phyloP scores from a whole-genome alignment of 192 early-diverging fungal genomes.

The Entrophospora sp. region DNA sequence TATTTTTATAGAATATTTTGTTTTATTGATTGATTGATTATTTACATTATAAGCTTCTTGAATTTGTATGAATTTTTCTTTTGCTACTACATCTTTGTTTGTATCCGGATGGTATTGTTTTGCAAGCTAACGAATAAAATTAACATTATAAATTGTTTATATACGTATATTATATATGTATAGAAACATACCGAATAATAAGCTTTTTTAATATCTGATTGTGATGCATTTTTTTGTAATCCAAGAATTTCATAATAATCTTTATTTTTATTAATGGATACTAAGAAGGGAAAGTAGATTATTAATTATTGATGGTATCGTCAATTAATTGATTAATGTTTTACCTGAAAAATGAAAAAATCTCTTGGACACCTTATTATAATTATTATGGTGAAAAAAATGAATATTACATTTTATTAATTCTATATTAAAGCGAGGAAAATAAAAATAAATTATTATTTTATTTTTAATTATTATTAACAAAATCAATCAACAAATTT shows the following conservation, averaged over 20 bases:
- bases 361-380: no score
- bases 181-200: constrained; percentile 71
- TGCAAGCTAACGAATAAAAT: constrained; percentile 69
- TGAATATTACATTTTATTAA: no score
- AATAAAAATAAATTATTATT: no score
- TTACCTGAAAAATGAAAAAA: no score
- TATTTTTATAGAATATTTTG: neutral
- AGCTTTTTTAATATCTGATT: constrained; percentile 90
- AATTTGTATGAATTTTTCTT: constrained; percentile 96
- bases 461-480: no score
- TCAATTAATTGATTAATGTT: no score
- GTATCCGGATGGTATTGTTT: constrained; percentile 98
- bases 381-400: no score
- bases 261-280: no score
- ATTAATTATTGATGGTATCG: no score
- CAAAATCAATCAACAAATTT: no score
- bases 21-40: constrained; percentile 10
- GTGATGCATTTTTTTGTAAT: constrained; percentile 66
- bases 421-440: no score
- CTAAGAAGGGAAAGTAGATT: neutral
- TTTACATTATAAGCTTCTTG: constrained; percentile 85
- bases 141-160: constrained; percentile 7
- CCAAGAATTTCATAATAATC: constrained; percentile 87
- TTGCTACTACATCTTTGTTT: constrained; percentile 82
- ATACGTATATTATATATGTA: no score